Percentiles rank a stretch among this genome's conserved stretches.
phyloP scores from a whole-genome alignment of 495 filamentous ascomycete species.

The Delitschia confertaspora region DNA sequence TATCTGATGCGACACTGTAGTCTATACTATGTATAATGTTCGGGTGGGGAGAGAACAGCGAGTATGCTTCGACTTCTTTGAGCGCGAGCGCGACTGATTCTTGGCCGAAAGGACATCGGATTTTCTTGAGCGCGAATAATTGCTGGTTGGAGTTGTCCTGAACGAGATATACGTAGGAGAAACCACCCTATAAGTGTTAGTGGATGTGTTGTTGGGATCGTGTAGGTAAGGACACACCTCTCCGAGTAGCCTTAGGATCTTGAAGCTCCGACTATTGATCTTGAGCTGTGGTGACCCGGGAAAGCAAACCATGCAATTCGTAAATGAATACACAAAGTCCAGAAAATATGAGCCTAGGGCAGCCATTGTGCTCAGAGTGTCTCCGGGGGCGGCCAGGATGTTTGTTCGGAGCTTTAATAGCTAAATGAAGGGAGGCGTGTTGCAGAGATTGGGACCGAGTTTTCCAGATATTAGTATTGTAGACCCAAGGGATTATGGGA shows the following conservation, averaged over 20 bases:
- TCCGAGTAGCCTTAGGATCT: slow-evolving; percentile 84
- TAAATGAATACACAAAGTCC: slow-evolving; percentile 82
- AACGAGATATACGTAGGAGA: slow-evolving; percentile 97
- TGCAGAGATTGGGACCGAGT: too few species aligned
- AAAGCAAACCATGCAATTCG: slow-evolving; percentile 91
- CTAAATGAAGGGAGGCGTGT: too few species aligned
- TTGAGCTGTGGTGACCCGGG: slow-evolving; percentile 86
- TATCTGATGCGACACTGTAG: slow-evolving; percentile 60
- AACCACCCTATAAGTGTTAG: slow-evolving; percentile 59
- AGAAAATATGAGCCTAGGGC: slow-evolving; percentile 50
- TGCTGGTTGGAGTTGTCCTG: slow-evolving; percentile 74
- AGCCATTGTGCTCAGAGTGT: slow-evolving; percentile 23
- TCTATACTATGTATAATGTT: slow-evolving; percentile 90
- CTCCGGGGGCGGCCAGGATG: too few species aligned
- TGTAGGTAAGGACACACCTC: slow-evolving; percentile 48
- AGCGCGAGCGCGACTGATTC: slow-evolving; percentile 90
- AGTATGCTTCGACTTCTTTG: slow-evolving; percentile 95
- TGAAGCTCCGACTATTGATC: slow-evolving; percentile 91
- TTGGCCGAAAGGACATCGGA: slow-evolving; percentile 92
- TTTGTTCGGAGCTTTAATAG: too few species aligned
- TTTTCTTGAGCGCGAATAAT: slow-evolving; percentile 94
- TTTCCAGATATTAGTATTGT: too few species aligned
- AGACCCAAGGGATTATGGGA: too few species aligned
- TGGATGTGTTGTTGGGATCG: slow-evolving; percentile 3
- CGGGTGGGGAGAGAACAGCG: slow-evolving; percentile 67